Evolutionary conservation across 768 basidiomycete genomes (phyloP).

Genomic region (Agrocybe chaxingu): DNA sequence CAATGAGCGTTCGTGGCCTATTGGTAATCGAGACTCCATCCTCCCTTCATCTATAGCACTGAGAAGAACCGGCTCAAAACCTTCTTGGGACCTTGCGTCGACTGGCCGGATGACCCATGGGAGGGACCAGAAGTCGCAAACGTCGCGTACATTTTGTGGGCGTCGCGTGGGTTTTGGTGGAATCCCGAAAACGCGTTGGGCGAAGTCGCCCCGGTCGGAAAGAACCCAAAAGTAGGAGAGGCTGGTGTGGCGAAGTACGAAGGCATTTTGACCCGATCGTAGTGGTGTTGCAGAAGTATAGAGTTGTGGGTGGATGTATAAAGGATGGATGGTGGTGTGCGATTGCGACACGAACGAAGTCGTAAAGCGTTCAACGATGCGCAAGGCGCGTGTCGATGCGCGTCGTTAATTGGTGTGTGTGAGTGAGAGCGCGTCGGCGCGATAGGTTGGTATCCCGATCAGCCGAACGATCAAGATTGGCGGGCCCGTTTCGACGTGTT

Average conservation of each 20-base stretch:
- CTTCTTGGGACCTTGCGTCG: conserved; percentile 15
- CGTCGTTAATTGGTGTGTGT: not conserved
- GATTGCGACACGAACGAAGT: conserved; percentile 8
- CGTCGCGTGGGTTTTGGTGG: conserved; percentile 60
- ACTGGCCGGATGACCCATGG: conserved; percentile 6
- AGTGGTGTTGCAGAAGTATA: not conserved
- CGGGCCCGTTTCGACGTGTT: not conserved
- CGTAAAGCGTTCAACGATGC: conserved; percentile 1
- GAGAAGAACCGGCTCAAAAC: conserved; percentile 20
- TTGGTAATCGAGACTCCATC: not conserved
- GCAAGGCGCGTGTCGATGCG: not conserved
- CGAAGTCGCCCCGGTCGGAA: conserved; percentile 51
- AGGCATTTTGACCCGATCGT: conserved; percentile 36
- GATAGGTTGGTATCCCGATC: conserved; percentile 1
- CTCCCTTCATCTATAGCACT: conserved; percentile 7
- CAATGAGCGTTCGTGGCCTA: conserved; percentile 9
- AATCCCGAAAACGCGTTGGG: conserved; percentile 57
- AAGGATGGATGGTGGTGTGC: conserved; percentile 2
- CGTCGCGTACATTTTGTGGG: conserved; percentile 56
- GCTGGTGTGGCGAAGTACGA: conserved; percentile 44
- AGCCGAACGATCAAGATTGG: not conserved
- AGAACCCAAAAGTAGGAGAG: conserved; percentile 58
- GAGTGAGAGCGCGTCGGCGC: not conserved
- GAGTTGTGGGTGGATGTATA: not conserved
- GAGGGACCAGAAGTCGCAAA: conserved; percentile 27